Percentiles rank a stretch among this genome's conserved stretches.
Conservation (phyloP, 106 monocot genomes). For the Acanthochlamys bracteata region DNA sequence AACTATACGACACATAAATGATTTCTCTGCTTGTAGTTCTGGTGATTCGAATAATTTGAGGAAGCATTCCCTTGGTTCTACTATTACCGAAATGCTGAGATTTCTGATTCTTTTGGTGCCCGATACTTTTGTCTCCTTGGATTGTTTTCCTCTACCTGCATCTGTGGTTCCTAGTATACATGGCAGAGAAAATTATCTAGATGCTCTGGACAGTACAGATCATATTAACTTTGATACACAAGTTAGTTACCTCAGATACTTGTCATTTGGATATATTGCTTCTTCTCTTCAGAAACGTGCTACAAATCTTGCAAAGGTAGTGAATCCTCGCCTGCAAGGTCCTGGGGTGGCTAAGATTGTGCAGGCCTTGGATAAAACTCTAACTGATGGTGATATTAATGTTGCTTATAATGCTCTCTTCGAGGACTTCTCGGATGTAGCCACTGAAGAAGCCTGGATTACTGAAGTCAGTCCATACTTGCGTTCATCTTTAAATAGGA, state of each 20-base stretch:
- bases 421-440: slow-evolving; percentile 64
- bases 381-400: slow-evolving; percentile 48
- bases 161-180: slow-evolving; percentile 52
- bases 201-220: slow-evolving; percentile 16
- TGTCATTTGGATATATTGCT: slow-evolving; percentile 59
- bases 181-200: slow-evolving; percentile 12
- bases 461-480: slow-evolving; percentile 78
- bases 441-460: slow-evolving; percentile 75
- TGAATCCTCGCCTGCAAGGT: slow-evolving; percentile 57
- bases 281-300: slow-evolving; percentile 68
- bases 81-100: slow-evolving; percentile 55
- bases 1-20: slow-evolving; percentile 44
- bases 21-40: slow-evolving; percentile 22
- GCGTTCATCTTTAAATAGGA: slow-evolving; percentile 81
- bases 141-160: slow-evolving; percentile 68
- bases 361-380: slow-evolving; percentile 72
- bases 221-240: slow-evolving; percentile 17
- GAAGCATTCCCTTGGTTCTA: slow-evolving; percentile 33
- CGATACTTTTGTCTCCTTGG: slow-evolving; percentile 82
- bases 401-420: slow-evolving; percentile 71
- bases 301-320: slow-evolving; percentile 64
- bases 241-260: slow-evolving; percentile 49
- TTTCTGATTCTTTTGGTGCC: slow-evolving; percentile 77
- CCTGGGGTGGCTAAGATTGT: slow-evolving; percentile 74
- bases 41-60: slow-evolving; percentile 19